Base-by-base conservation (phyloP, 106 monocot genomes). In the Allium fistulosum region DNA sequence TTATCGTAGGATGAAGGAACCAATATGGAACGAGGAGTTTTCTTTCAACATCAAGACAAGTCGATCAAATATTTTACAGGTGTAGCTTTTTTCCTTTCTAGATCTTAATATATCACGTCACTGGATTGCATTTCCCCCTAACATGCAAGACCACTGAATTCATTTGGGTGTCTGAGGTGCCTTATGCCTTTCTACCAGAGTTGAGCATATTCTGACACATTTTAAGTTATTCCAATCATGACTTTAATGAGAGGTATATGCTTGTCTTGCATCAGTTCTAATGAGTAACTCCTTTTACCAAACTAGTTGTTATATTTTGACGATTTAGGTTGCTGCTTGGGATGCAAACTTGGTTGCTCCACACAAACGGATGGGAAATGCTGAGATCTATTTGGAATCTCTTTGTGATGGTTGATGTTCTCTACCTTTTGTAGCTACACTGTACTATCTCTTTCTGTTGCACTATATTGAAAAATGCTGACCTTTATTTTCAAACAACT, bases 261-360 rank as follows among this genome's bases (percentile, higher is more conserved):
- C 49, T 49, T 66, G 50, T 14, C 18, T 51, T 47, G 1, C 7
- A 3, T 14, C 48, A 5, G 45, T 13, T 63, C 11, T 47, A 11
- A 46, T 63, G 9, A 13, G 45, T 46, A 3, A 17, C 11, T 49
- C 51, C 46, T 48, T 14, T 46, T 57, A 53, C 53, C 53, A 17
- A 9, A 66, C 49, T 22, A 9, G 46, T 26, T 37, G 46, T 14
- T 69, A 58, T 59, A 26, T 22, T 49, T 69, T 16, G 17, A 15
- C 46, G 22, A 47, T 46, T 55, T 73, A 97, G 96, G 69, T 97
- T 80, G 82, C 81, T 49, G 88, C 72, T 74, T 97, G 96, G 96
- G 96, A 97, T 92, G 92, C 96, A 52, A 97, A 97, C 69, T 84
- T 97, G 59, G 71, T 97, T 17, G 80, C 96, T 64, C 86, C 96